These are phyloP conservation scores for Colletotrichum cereale DNA, from an alignment of 2,329 filamentous ascomycete species.

Conservation along the genomic window DNA sequence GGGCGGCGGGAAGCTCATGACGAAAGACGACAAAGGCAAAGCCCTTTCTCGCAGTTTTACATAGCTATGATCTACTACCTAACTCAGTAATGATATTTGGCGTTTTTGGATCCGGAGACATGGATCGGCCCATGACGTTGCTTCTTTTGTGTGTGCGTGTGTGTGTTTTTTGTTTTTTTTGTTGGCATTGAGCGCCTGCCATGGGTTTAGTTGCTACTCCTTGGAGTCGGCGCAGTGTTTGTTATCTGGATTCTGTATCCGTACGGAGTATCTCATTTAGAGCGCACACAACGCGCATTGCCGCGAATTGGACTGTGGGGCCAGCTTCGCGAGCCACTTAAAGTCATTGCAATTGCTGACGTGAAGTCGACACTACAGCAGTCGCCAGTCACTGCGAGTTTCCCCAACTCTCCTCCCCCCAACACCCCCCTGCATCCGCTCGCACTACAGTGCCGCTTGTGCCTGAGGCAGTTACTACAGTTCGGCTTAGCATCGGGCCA, in stretches of 20 bases:
- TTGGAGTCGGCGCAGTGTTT: constrained; percentile 18
- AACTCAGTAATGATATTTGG: constrained; percentile 30
- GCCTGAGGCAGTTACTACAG: constrained; percentile 27
- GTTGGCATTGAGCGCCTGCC: neutral
- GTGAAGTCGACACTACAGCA: constrained; percentile 20
- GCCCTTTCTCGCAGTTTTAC: constrained; percentile 11
- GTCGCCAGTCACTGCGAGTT: neutral
- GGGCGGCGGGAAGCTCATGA: constrained; percentile 28
- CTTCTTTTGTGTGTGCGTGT: too few species aligned
- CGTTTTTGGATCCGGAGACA: constrained; percentile 20
- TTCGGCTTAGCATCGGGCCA: constrained; percentile 40
- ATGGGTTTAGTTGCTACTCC: neutral
- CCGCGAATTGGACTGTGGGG: constrained; percentile 35
- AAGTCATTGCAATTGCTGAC: constrained; percentile 36
- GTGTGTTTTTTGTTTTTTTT: too few species aligned
- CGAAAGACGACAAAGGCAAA: constrained; percentile 22
- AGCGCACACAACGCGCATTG: constrained; percentile 27
- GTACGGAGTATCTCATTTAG: neutral
- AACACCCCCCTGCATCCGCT: neutral
- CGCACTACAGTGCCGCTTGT: constrained; percentile 4
- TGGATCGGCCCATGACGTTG: neutral
- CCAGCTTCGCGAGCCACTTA: constrained; percentile 34
- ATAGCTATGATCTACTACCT: constrained; percentile 30
- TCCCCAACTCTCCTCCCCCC: neutral
- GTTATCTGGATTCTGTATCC: too few species aligned